Conservation (phyloP, 2,329 filamentous ascomycete species). For the Claviceps spartinae region DNA sequence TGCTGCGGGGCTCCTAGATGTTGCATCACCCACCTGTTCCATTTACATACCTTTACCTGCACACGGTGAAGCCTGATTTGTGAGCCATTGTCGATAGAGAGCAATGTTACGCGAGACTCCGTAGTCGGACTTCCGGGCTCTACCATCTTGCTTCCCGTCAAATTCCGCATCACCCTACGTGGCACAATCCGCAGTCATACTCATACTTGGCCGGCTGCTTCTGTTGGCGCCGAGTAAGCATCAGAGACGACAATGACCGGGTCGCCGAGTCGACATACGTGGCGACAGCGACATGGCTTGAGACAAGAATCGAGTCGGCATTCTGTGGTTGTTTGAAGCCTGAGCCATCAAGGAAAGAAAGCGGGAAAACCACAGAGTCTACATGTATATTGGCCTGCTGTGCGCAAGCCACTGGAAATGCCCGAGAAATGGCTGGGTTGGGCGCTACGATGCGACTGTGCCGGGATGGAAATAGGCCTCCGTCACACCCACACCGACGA, state of each 20-base stretch:
- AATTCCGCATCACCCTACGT: background rate
- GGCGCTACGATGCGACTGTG: slow-evolving; percentile 4
- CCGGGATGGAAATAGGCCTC: background rate
- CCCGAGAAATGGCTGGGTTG: background rate
- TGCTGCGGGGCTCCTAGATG: background rate
- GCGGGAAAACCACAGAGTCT: background rate
- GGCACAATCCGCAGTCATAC: background rate
- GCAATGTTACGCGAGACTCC: background rate
- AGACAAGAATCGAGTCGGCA: background rate
- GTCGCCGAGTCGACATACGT: background rate
- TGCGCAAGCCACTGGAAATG: background rate
- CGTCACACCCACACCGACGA: slow-evolving; percentile 4
- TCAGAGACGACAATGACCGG: background rate
- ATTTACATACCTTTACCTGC: background rate
- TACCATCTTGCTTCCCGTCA: background rate
- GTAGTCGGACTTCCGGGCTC: background rate
- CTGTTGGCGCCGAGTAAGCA: background rate
- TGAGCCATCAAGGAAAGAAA: background rate
- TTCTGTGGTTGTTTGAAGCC: background rate
- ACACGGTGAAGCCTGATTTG: background rate
- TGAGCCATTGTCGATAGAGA: background rate
- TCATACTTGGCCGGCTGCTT: background rate
- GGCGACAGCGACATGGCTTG: background rate
- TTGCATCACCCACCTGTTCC: background rate
- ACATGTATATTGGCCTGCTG: background rate